These are phyloP conservation scores for Lagenaria siceraria DNA, from an alignment of 306 rosid genomes.

Conservation along the genomic window DNA sequence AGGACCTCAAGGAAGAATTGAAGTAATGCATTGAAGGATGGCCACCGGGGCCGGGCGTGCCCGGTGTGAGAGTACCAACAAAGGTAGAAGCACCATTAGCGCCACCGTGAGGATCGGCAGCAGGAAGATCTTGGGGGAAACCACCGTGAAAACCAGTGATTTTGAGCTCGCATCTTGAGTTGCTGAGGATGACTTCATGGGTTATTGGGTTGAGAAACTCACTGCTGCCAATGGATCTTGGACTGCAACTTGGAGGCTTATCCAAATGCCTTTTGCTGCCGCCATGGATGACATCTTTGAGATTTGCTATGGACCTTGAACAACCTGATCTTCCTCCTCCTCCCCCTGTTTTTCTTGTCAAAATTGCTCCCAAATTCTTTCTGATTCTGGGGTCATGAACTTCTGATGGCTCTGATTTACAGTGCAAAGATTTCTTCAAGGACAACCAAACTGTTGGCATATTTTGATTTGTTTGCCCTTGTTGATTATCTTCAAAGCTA, in stretches of 20 bases:
- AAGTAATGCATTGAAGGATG: slow-evolving; percentile 64
- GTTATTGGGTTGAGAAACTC: slow-evolving; percentile 81
- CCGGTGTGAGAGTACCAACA: slow-evolving; percentile 68
- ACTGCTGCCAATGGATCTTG: slow-evolving; percentile 85
- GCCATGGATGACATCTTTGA: slow-evolving; percentile 83
- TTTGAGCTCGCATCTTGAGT: slow-evolving; percentile 84
- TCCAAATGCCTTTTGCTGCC: slow-evolving; percentile 76
- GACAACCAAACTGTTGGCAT: slow-evolving; percentile 91
- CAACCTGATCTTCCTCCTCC: slow-evolving; percentile 58
- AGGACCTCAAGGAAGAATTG: slow-evolving; percentile 53
- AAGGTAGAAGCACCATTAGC: slow-evolving; percentile 31
- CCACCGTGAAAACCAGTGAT: slow-evolving; percentile 53
- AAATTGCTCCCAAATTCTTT: slow-evolving; percentile 47
- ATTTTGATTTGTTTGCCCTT: background rate
- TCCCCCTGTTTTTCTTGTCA: slow-evolving; percentile 41
- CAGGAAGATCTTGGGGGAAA: slow-evolving; percentile 29
- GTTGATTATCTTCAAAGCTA: background rate
- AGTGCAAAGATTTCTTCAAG: slow-evolving; percentile 66
- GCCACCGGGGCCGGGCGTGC: slow-evolving; percentile 89
- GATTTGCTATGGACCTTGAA: slow-evolving; percentile 82
- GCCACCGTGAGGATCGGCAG: slow-evolving; percentile 1
- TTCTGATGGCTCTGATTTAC: slow-evolving; percentile 75
- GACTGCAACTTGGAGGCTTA: slow-evolving; percentile 74
- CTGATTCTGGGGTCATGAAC: slow-evolving; percentile 73
- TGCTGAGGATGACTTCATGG: slow-evolving; percentile 72